A percentile compares a stretch with the other conserved stretches of the same genome.
phyloP scores from a whole-genome alignment of 2,329 filamentous ascomycete genomes.

The Colletotrichum somersetense region DNA sequence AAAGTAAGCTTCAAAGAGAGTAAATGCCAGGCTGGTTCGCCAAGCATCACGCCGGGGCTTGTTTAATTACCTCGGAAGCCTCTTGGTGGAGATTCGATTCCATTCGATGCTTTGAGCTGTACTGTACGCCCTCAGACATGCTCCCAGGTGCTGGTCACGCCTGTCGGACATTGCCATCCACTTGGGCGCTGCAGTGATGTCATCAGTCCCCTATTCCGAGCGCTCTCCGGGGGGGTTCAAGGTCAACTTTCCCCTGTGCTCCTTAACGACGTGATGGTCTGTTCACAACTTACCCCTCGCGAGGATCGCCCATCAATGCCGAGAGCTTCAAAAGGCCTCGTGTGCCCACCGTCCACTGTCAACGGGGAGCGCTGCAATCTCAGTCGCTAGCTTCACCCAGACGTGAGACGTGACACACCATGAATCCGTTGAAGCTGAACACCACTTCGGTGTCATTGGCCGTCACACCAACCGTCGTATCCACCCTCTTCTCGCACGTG shows the following conservation, averaged over 20 bases:
- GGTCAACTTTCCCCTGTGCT: slow-evolving; percentile 28
- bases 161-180: slow-evolving; percentile 33
- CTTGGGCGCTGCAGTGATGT: slow-evolving; percentile 38
- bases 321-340: slow-evolving; percentile 32
- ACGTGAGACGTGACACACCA: slow-evolving; percentile 50
- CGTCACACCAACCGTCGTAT: slow-evolving; percentile 88
- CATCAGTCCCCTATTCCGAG: slow-evolving; percentile 40
- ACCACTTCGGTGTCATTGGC: slow-evolving; percentile 86
- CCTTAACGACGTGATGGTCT: slow-evolving; percentile 30
- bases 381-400: slow-evolving; percentile 2
- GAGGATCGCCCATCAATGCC: slow-evolving; percentile 5
- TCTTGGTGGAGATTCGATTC: accelerated
- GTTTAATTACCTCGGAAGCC: neutral
- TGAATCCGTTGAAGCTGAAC: slow-evolving; percentile 69
- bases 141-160: neutral
- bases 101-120: too few relatives aligned
- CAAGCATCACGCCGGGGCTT: neutral
- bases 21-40: neutral
- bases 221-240: slow-evolving; percentile 30
- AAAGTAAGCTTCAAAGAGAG: slow-evolving; percentile 7
- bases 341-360: neutral
- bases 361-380: slow-evolving; percentile 6
- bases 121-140: neutral
- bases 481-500: slow-evolving; percentile 89
- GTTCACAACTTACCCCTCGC: slow-evolving; percentile 16